Evolutionary conservation across 768 basidiomycete genomes (phyloP).

Genomic region (Serpula lacrymans): DNA sequence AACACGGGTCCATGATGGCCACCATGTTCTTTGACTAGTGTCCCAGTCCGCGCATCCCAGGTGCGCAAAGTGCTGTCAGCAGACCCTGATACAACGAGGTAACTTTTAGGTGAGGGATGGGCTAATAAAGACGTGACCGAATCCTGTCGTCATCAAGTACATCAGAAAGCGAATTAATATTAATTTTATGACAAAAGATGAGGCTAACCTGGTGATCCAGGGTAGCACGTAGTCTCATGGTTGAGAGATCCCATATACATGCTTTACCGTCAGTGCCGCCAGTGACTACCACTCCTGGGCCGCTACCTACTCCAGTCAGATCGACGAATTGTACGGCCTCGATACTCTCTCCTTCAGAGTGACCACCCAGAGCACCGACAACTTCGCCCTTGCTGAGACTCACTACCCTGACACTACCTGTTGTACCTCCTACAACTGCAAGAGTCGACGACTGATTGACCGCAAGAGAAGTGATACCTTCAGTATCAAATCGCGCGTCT

Average conservation of each 20-base stretch:
- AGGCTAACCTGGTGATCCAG: slow-evolving; percentile 73
- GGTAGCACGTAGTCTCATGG: slow-evolving; percentile 79
- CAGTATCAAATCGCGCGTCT: slow-evolving; percentile 74
- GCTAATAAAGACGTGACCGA: slow-evolving; percentile 78
- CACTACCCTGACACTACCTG: slow-evolving; percentile 83
- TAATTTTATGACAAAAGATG: neutral
- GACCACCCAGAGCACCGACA: slow-evolving; percentile 74
- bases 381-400: slow-evolving; percentile 86
- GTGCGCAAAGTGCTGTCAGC: slow-evolving; percentile 85
- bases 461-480: slow-evolving; percentile 83
- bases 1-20: slow-evolving; percentile 82
- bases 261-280: slow-evolving; percentile 93
- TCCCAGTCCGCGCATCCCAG: slow-evolving; percentile 90
- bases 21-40: slow-evolving; percentile 71
- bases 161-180: slow-evolving; percentile 2
- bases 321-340: slow-evolving; percentile 86
- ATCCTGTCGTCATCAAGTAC: slow-evolving; percentile 51
- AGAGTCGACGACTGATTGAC: slow-evolving; percentile 84
- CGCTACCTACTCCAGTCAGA: slow-evolving; percentile 51
- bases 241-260: slow-evolving; percentile 91
- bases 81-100: slow-evolving; percentile 82
- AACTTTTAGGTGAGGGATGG: slow-evolving; percentile 69
- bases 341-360: slow-evolving; percentile 83
- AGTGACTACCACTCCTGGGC: slow-evolving; percentile 68
- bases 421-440: slow-evolving; percentile 86